Base-by-base conservation (phyloP, 768 basidiomycete species). In the Lentinus brumalis region DNA sequence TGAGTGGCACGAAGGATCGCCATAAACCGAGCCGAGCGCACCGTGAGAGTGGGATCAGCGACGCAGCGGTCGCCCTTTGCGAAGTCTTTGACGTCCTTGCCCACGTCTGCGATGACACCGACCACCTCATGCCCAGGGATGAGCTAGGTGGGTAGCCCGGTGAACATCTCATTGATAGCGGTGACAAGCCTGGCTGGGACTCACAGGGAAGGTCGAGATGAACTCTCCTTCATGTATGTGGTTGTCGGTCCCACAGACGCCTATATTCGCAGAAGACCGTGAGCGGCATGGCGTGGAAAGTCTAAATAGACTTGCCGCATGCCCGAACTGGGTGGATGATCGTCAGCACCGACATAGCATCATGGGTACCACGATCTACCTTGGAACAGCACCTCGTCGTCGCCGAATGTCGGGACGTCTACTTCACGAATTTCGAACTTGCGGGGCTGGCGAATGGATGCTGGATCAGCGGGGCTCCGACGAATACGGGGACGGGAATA, bases 21-120 rank as follows among this genome's bases (percentile, higher is more conserved):
- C 21, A 26, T 26, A 26, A 26, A 26, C 21, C 21, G 21, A 26
- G 21, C 21, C 21, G 21, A 26, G 21, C 86, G 71, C 60, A 88
- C 90, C 51, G 87, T 86, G 56, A 83, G 78, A 61, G 87, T 83
- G 41, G 90, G 88, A 73, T 96, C 94, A 29, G 90, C 91, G 41
- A 92, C 94, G 68, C 88, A 87, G 53, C 92, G 86, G 69, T 95
- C 94, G 31, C 94, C 94, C 14, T 85, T 72, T 2, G 79, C 74
- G 67, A 96, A 93, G 5, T 83, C 90, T 63, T 83, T 83, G 50
- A 95, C 93, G 60, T 91, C 83, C 77, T 87, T 89, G 26, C 94
- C 93, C 67, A 91, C 78, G 63, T 87, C 84, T 30, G 88, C 84
- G 55, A 94, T 77, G 9, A 75, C 76, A 5, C 94, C 94, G 39